Base-by-base conservation (phyloP, 257 asterid species). In the Nicotiana sylvestris region DNA sequence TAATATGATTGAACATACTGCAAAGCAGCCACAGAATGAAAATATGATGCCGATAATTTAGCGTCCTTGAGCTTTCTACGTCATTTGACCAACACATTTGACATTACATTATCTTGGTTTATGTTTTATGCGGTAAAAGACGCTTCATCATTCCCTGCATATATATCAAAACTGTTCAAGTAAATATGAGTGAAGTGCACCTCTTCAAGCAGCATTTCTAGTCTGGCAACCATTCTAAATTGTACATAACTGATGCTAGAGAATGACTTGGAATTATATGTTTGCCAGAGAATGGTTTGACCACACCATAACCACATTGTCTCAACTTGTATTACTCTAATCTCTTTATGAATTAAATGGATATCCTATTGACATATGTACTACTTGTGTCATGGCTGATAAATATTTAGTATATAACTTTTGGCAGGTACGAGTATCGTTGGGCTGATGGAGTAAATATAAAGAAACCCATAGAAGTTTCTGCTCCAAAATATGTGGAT, bases 391-490 rank as follows among this genome's bases (percentile, higher is more conserved):
- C 11, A 43, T 21, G 78, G n/a, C 58, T 72, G 37, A 21, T 21
- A 72, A 29, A 5, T n/a, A n/a, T 39, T 43, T 46, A 12, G 78
- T 57, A 25, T 43, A 37, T 62, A 7, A 11, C 18, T 62, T 43
- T 82, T 81, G 37, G 78, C 86, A 93, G 96, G 91, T 93, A 90
- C 2, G 97, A 93, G 89, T 94, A 94, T 84, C 91, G 97, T 84
- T 94, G 98, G 98, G 97, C 98, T 9, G 98, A 94, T 56, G 97
- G 98, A 35, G 94, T 94, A 46, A 90, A 84, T 86, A 92, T 94
- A 66, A 93, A 94, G 90, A 94, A 93, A 85, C 98, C 97, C 6
- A 94, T 94, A 7, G 97, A 92, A 85, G 97, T 94, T 86, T 93
- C 98, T 82, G 97, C 98, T 81, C 97, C 97, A 30, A 94, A 94